These are phyloP conservation scores for Erythrobasidium hasegawianum DNA, from an alignment of 1,284 basidiomycete species.

Conservation along the genomic window DNA sequence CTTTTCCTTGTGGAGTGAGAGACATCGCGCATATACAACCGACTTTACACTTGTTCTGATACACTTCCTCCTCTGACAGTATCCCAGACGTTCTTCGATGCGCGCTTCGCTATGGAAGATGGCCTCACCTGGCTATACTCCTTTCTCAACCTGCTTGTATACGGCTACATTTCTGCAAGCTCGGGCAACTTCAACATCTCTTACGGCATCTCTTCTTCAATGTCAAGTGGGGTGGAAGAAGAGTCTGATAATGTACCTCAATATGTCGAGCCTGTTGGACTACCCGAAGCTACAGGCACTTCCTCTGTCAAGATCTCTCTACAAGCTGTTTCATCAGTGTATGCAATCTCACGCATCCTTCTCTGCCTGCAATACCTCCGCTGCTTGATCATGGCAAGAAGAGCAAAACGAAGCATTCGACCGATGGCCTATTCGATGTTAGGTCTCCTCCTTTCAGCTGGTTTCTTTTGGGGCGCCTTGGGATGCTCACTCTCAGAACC, in stretches of 20 bases:
- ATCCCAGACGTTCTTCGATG: background rate
- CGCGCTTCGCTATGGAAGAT: background rate
- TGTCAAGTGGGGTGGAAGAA: background rate
- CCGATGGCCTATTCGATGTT: background rate
- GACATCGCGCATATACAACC: background rate
- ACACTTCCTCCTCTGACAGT: background rate
- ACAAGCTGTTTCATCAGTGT: background rate
- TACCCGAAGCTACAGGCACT: background rate
- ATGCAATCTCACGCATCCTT: conserved; percentile 3
- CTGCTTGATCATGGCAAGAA: background rate
- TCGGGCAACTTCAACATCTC: background rate
- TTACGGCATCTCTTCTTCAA: background rate
- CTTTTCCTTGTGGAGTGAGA: background rate
- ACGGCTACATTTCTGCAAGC: background rate
- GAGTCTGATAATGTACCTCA: background rate
- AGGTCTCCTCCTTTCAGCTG: background rate
- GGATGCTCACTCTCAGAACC: background rate
- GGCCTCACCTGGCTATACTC: background rate
- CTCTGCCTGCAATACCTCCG: background rate
- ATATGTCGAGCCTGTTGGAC: background rate
- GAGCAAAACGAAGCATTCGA: background rate
- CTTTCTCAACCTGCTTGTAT: background rate
- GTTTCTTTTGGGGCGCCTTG: background rate
- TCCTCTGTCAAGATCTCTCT: background rate
- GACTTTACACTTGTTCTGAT: no score